Base-by-base conservation (phyloP, 176 grass and related monocot genomes). In the Paspalum notatum region DNA sequence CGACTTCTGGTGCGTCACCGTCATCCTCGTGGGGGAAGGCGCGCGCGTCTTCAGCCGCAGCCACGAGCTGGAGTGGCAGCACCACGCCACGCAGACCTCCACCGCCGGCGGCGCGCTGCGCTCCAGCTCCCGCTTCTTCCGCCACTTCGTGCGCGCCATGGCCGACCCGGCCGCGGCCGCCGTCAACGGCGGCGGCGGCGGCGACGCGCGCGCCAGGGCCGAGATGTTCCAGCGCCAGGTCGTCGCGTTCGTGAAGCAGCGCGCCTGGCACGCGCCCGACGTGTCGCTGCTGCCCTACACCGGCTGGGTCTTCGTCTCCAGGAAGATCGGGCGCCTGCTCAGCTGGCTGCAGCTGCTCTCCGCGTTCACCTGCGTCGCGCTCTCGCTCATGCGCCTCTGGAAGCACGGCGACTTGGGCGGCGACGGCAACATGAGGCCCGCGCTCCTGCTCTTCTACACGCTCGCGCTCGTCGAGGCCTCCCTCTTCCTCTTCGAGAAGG, bases 11-110 rank as follows among this genome's bases (percentile, higher is more conserved):
- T 91, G 75, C 69, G 87, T 97, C 16, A 91, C 91, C 12, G 21
- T 91, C 9, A 90, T 97, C 62, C 89, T 97, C 53, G 66, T 97
- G 20, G 71, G 71, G 72, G 94, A 93, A 67, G 91, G 89, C 13
- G 78, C 89, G 1, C 76, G 91, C 38, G 93, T 97, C 45, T 91
- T 97, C 57, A 86, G 84, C 84, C 89, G 94, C 67, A 93, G 91
- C 89, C 91, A 97, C n/a, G 91, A 97, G 82, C 91, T 97, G 6
- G 91, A 97, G 83, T 97, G 91, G 91, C 91, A 93, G 84, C 94
- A 91, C 73, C 89, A 90, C 67, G 83, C 89, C 56, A 93, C 94
- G 3, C 51, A 57, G 37, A 85, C 83, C 74, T 85, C 83, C 74
- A 71, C 83, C 6, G 74, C 71, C 0, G 84, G 80, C 21, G 46